phyloP scores from a whole-genome alignment of 805 yeast genomes.

The Kodamaea leandrae region DNA sequence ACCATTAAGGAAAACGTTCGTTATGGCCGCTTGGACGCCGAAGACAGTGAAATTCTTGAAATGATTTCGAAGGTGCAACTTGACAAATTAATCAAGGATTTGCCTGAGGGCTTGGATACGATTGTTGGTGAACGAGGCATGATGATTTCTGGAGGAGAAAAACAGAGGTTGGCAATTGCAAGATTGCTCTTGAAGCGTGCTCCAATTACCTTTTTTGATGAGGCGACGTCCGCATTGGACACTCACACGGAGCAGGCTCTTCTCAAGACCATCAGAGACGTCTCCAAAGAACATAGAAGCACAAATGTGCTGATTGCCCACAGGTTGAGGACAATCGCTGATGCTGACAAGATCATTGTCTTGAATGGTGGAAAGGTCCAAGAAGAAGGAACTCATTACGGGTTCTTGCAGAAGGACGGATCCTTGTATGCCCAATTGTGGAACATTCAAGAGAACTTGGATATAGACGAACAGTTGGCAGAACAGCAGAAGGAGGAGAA shows the following conservation, averaged over 20 bases:
- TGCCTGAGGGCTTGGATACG: conserved; percentile 84
- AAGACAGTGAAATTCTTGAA: conserved; percentile 63
- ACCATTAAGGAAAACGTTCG: conserved; percentile 82
- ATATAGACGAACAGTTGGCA: conserved; percentile 13
- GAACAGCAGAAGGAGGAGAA: background rate
- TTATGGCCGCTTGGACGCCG: conserved; percentile 75
- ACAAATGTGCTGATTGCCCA: conserved; percentile 95
- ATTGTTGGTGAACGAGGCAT: conserved; percentile 96
- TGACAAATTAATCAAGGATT: conserved; percentile 54
- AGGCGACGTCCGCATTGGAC: conserved; percentile 94
- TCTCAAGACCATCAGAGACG: conserved; percentile 65
- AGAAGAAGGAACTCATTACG: conserved; percentile 84
- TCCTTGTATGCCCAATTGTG: conserved; percentile 81
- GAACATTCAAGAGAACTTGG: conserved; percentile 86
- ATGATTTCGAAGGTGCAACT: conserved; percentile 73
- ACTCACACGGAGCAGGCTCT: conserved; percentile 92
- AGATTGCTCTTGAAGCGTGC: conserved; percentile 82
- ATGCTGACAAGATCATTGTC: conserved; percentile 90
- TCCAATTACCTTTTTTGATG: conserved; percentile 92
- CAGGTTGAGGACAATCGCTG: conserved; percentile 88
- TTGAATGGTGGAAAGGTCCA: conserved; percentile 72
- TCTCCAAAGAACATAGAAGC: conserved; percentile 53
- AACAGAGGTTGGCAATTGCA: conserved; percentile 92
- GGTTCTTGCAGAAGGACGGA: conserved; percentile 48
- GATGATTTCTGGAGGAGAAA: conserved; percentile 99